Evolutionary conservation across 225 moss, liverwort and hornwort genomes (phyloP).

Genomic region (Straminergon stramineum): DNA sequence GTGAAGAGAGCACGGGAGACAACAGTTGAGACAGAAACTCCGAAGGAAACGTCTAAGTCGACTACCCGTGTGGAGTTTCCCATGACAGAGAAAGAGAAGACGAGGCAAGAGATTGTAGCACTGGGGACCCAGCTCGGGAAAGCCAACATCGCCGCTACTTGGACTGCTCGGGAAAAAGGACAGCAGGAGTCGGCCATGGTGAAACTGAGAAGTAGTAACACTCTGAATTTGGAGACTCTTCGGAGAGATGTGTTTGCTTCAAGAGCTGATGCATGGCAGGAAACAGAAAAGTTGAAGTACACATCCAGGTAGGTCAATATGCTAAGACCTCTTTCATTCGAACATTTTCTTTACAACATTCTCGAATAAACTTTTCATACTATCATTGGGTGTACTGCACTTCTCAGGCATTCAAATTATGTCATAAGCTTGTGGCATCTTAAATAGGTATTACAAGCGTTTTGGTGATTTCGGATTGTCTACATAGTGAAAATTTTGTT

Average conservation of each 20-base stretch:
- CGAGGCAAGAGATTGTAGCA: conserved; percentile 75
- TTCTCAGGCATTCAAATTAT: neutral
- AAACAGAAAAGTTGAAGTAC: conserved; percentile 64
- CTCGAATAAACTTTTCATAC: neutral
- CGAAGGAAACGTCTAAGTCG: neutral
- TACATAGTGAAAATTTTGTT: neutral
- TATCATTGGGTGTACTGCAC: neutral
- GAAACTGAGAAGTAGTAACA: conserved; percentile 1
- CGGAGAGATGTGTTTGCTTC: conserved; percentile 42
- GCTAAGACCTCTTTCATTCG: neutral
- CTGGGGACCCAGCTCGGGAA: conserved; percentile 84
- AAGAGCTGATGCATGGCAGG: conserved; percentile 70
- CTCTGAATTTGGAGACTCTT: conserved; percentile 42
- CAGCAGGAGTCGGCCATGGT: conserved; percentile 12
- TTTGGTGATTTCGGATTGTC: neutral
- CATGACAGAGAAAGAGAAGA: conserved; percentile 57
- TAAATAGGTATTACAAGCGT: too few relatives aligned
- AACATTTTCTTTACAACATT: too few relatives aligned
- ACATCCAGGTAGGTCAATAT: conserved; percentile 30
- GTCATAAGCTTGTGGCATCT: neutral
- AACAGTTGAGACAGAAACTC: neutral
- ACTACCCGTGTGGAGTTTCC: neutral
- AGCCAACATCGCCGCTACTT: conserved; percentile 67
- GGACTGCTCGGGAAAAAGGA: conserved; percentile 59
- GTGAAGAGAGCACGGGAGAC: conserved; percentile 25